phyloP scores from a whole-genome alignment of 2,329 filamentous ascomycete genomes.

The Penicillium thymicola region DNA sequence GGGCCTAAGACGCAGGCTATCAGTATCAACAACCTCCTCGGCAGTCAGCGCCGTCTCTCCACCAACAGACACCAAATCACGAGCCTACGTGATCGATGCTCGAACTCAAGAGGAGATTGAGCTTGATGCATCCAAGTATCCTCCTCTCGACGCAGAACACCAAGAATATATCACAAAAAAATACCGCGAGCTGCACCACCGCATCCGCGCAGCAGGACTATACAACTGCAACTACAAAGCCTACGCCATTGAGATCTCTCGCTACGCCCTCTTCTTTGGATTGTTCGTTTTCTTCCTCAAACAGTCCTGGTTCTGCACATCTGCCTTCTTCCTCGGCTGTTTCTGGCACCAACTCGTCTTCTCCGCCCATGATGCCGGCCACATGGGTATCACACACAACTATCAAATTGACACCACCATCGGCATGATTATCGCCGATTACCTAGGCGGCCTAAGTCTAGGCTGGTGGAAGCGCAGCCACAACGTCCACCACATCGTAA shows the following conservation, averaged over 20 bases:
- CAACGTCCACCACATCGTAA: slow-evolving; percentile 94
- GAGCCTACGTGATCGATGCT: slow-evolving; percentile 64
- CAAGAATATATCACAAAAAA: slow-evolving; percentile 72
- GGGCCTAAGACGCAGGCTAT: slow-evolving; percentile 33
- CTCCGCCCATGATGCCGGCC: slow-evolving; percentile 84
- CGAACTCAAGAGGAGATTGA: slow-evolving; percentile 70
- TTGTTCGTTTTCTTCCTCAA: slow-evolving; percentile 50
- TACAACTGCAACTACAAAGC: slow-evolving; percentile 76
- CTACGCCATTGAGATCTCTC: slow-evolving; percentile 66
- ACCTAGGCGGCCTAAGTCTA: slow-evolving; percentile 77
- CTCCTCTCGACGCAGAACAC: slow-evolving; percentile 65
- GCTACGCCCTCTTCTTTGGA: slow-evolving; percentile 66
- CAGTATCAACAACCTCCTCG: slow-evolving; percentile 23
- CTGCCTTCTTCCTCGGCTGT: slow-evolving; percentile 70
- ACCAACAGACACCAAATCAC: slow-evolving; percentile 26
- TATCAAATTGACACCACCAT: slow-evolving; percentile 78
- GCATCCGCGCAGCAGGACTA: slow-evolving; percentile 60
- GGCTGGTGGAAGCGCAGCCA: slow-evolving; percentile 97
- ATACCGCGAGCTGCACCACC: slow-evolving; percentile 22
- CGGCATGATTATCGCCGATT: slow-evolving; percentile 85
- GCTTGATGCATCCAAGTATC: slow-evolving; percentile 73
- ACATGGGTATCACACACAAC: slow-evolving; percentile 92
- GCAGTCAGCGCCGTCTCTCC: slow-evolving; percentile 18
- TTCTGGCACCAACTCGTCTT: slow-evolving; percentile 95
- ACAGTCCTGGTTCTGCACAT: slow-evolving; percentile 62